These are phyloP conservation scores for Hysterium pulicare DNA, from an alignment of 2,329 filamentous ascomycete genomes.

Conservation along the genomic window DNA sequence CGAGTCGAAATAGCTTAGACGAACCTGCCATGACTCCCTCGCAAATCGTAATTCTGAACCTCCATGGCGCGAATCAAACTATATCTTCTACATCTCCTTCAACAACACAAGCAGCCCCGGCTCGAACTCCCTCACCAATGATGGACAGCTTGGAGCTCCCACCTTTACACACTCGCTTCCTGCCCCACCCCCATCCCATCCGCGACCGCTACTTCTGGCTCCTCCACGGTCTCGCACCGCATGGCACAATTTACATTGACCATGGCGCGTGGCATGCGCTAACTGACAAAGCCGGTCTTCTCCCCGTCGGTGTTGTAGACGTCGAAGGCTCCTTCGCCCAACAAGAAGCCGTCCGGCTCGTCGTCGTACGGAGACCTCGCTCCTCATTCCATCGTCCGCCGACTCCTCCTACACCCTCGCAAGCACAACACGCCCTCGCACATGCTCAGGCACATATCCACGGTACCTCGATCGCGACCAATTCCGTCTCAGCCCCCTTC, in stretches of 20 bases:
- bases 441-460: background rate
- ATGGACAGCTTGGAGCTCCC: conserved; percentile 25
- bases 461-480: background rate
- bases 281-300: conserved; percentile 76
- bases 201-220: conserved; percentile 97
- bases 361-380: conserved; percentile 66
- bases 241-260: conserved; percentile 91
- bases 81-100: conserved; percentile 17
- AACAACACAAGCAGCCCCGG: conserved; percentile 29
- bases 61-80: conserved; percentile 18
- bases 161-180: conserved; percentile 86
- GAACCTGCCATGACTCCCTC: conserved; percentile 22
- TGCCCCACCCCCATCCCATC: conserved; percentile 79
- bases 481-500: conserved; percentile 15
- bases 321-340: conserved; percentile 86
- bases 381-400: conserved; percentile 4
- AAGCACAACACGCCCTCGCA: background rate
- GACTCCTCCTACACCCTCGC: conserved; percentile 1
- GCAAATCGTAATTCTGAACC: conserved; percentile 19
- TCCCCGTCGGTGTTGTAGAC: conserved; percentile 86
- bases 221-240: conserved; percentile 82
- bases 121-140: conserved; percentile 19
- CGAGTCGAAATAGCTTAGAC: conserved; percentile 25
- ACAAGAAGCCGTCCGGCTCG: conserved; percentile 84
- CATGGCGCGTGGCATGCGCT: conserved; percentile 80